Percentiles rank a stretch among this genome's conserved stretches.
phyloP scores from a whole-genome alignment of 2,329 filamentous ascomycete species.

The Cercospora zeae-maydis region DNA sequence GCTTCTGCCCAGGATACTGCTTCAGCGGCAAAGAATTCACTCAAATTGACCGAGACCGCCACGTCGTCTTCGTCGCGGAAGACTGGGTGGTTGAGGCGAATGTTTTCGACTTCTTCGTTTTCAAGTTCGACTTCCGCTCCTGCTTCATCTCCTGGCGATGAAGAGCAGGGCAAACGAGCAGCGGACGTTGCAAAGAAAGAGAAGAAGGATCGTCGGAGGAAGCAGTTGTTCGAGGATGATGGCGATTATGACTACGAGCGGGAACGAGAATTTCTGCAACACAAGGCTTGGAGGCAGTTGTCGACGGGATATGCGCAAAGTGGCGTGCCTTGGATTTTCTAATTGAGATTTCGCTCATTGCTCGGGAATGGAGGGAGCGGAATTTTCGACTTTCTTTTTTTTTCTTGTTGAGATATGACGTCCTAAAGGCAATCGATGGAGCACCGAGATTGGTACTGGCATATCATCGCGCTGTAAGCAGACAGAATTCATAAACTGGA shows the following conservation, averaged over 20 bases:
- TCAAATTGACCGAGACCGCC: neutral
- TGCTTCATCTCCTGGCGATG: neutral
- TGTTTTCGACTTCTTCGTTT: neutral
- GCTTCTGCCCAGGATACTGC: neutral
- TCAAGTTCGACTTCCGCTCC: neutral
- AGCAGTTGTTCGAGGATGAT: neutral
- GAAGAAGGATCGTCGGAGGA: neutral
- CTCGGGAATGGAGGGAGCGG: neutral
- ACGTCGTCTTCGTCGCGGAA: neutral
- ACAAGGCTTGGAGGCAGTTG: neutral
- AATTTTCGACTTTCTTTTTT: neutral
- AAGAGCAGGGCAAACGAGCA: neutral
- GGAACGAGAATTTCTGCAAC: neutral
- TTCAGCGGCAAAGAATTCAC: neutral
- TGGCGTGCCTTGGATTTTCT: neutral
- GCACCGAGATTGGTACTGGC: neutral
- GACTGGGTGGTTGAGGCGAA: neutral
- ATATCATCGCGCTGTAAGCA: neutral
- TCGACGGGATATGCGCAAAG: neutral
- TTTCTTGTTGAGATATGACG: neutral
- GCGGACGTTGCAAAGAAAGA: neutral
- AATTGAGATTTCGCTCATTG: neutral
- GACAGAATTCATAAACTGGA: neutral
- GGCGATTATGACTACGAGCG: neutral
- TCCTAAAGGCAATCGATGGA: neutral